phyloP scores from a whole-genome alignment of 1,284 basidiomycete genomes.

The Ustilago lituana region DNA sequence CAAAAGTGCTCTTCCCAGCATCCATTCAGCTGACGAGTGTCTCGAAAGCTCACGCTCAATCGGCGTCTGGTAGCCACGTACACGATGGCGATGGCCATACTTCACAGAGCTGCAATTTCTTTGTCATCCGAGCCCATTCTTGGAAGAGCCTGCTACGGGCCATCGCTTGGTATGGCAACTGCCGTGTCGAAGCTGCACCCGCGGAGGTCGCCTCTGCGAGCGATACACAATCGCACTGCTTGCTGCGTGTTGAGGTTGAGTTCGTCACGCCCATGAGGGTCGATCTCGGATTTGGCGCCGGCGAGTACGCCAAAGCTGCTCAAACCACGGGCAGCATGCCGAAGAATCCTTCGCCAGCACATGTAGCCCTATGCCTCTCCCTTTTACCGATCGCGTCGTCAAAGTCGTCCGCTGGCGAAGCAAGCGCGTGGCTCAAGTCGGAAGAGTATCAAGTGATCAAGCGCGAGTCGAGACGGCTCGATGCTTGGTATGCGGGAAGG shows the following conservation, averaged over 20 bases:
- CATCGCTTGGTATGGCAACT: slow-evolving; percentile 60
- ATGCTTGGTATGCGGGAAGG: slow-evolving; percentile 44
- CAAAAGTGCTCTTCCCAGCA: slow-evolving; percentile 38
- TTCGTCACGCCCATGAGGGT: slow-evolving; percentile 52
- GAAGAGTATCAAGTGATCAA: slow-evolving; percentile 32
- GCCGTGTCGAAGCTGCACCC: slow-evolving; percentile 46
- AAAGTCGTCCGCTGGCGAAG: slow-evolving; percentile 9
- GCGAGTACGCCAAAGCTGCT: slow-evolving; percentile 22
- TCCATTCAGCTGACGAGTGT: slow-evolving; percentile 30
- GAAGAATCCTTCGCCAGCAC: slow-evolving; percentile 32
- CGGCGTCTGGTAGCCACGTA: too few relatives aligned
- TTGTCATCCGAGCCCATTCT: slow-evolving; percentile 48
- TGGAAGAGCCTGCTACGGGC: slow-evolving; percentile 57
- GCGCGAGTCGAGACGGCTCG: slow-evolving; percentile 42
- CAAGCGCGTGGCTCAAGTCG: slow-evolving; percentile 29
- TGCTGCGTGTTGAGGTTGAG: slow-evolving; percentile 48
- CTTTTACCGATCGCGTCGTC: slow-evolving; percentile 21
- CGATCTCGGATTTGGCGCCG: slow-evolving; percentile 24
- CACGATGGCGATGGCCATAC: too few relatives aligned
- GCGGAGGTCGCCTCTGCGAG: slow-evolving; percentile 41
- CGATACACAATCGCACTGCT: slow-evolving; percentile 12
- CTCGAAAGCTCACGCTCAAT: neutral
- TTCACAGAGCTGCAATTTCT: slow-evolving; percentile 20
- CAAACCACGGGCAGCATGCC: slow-evolving; percentile 26
- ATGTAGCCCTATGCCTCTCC: slow-evolving; percentile 52